These are phyloP conservation scores for Cornus kousa DNA, from an alignment of 148 eudicot genomes.

Conservation along the genomic window DNA sequence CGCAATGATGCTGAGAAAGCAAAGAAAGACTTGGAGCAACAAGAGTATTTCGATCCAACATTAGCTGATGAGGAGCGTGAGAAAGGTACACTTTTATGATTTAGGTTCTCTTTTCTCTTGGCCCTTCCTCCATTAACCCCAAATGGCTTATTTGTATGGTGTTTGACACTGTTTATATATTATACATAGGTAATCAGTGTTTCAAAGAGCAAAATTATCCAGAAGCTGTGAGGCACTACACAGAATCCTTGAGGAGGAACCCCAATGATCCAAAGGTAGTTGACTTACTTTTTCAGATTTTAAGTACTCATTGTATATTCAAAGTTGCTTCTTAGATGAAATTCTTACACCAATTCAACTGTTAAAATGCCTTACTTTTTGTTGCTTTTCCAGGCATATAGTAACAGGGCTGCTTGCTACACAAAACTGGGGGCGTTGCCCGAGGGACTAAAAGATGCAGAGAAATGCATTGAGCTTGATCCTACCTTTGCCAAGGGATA, in stretches of 20 bases:
- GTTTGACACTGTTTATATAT: background rate
- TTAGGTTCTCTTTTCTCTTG: background rate
- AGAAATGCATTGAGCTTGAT: slow-evolving; percentile 96
- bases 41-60: slow-evolving; percentile 81
- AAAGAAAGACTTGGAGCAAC: slow-evolving; percentile 89
- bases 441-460: slow-evolving; percentile 94
- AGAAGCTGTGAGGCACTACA: slow-evolving; percentile 84
- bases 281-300: background rate
- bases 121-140: background rate
- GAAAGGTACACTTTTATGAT: slow-evolving; percentile 54
- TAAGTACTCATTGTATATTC: background rate
- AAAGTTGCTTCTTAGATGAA: background rate
- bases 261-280: slow-evolving; percentile 75
- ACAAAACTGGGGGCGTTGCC: slow-evolving; percentile 92
- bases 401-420: slow-evolving; percentile 94
- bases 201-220: slow-evolving; percentile 90
- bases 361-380: background rate
- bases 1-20: slow-evolving; percentile 93
- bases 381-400: slow-evolving; percentile 54
- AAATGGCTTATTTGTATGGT: background rate
- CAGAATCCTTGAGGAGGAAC: slow-evolving; percentile 82
- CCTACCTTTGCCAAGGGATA: slow-evolving; percentile 91
- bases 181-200: slow-evolving; percentile 67
- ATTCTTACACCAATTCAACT: background rate
- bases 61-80: slow-evolving; percentile 95